A percentile compares a stretch with the other conserved stretches of the same genome.
Evolutionary conservation across 345 rosid species (phyloP).

Genomic region (Corchorus capsularis): DNA sequence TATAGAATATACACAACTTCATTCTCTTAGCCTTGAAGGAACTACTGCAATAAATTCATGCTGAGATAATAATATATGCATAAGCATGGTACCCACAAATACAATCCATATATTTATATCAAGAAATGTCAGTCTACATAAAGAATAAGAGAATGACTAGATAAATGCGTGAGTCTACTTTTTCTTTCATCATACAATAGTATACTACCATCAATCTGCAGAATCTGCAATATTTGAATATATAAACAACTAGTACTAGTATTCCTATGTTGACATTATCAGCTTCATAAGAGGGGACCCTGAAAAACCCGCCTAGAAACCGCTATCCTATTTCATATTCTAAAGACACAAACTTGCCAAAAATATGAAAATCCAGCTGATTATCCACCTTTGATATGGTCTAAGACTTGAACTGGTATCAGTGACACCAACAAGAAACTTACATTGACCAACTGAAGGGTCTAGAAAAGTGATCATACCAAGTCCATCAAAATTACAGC

Average conservation of each 20-base stretch:
- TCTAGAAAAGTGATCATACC: slow-evolving; percentile 86
- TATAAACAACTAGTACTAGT: slow-evolving; percentile 29
- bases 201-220: slow-evolving; percentile 16
- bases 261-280: slow-evolving; percentile 24
- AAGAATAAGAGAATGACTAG: not conserved
- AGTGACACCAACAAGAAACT: slow-evolving; percentile 89
- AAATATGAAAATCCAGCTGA: slow-evolving; percentile 36
- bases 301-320: slow-evolving; percentile 38
- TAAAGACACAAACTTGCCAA: slow-evolving; percentile 41
- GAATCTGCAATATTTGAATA: slow-evolving; percentile 14
- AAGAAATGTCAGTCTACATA: not conserved
- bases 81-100: not conserved
- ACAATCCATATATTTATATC: not conserved
- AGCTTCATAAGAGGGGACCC: slow-evolving; percentile 37
- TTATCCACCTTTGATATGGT: slow-evolving; percentile 32
- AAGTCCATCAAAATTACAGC: slow-evolving; percentile 90
- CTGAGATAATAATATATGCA: not conserved
- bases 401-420: slow-evolving; percentile 40
- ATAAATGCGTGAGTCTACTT: too few relatives aligned
- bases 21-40: too few relatives aligned
- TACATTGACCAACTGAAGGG: slow-evolving; percentile 86
- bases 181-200: slow-evolving; percentile 19
- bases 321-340: slow-evolving; percentile 28
- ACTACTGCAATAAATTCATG: too few relatives aligned
- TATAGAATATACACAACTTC: too few relatives aligned